phyloP scores from a whole-genome alignment of 1,284 basidiomycete species.

The Tilletia walkeri region DNA sequence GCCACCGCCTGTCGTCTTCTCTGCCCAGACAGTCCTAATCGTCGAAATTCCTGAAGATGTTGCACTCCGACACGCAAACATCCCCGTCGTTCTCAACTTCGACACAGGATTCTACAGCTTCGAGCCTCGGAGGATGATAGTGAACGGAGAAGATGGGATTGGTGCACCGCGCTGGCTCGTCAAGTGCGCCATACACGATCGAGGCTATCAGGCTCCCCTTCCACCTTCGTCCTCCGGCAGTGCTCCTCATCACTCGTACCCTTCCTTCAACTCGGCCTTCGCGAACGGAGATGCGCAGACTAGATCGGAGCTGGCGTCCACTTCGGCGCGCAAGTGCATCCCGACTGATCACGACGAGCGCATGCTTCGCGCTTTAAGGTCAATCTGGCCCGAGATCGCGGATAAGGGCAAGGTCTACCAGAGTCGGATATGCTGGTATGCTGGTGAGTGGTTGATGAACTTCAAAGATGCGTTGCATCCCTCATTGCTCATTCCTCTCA shows the following conservation, averaged over 20 bases:
- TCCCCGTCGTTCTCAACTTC: slow-evolving; percentile 73
- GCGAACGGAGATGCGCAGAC: not conserved
- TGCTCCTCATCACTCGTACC: slow-evolving; percentile 13
- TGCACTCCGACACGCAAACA: slow-evolving; percentile 63
- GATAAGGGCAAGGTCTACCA: not conserved
- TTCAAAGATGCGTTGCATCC: slow-evolving; percentile 62
- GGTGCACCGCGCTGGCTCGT: slow-evolving; percentile 61
- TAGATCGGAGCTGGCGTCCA: slow-evolving; percentile 21
- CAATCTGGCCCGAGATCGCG: not conserved
- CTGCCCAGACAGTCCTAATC: slow-evolving; percentile 69
- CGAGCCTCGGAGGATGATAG: slow-evolving; percentile 65
- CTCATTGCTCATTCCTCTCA: no score
- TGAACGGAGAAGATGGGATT: slow-evolving; percentile 61
- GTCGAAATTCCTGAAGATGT: slow-evolving; percentile 73
- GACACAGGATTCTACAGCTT: slow-evolving; percentile 58
- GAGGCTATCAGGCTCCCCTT: slow-evolving; percentile 20
- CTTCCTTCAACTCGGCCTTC: slow-evolving; percentile 14
- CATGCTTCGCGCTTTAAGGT: not conserved
- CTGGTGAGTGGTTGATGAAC: not conserved
- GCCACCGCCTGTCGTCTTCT: slow-evolving; percentile 29
- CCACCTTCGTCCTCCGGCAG: not conserved
- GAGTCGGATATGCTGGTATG: not conserved
- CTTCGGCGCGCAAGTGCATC: not conserved
- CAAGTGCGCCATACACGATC: slow-evolving; percentile 57
- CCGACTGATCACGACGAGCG: not conserved